Base-by-base conservation (phyloP, 495 filamentous ascomycete genomes). In the Podospora pseudoanserina region DNA sequence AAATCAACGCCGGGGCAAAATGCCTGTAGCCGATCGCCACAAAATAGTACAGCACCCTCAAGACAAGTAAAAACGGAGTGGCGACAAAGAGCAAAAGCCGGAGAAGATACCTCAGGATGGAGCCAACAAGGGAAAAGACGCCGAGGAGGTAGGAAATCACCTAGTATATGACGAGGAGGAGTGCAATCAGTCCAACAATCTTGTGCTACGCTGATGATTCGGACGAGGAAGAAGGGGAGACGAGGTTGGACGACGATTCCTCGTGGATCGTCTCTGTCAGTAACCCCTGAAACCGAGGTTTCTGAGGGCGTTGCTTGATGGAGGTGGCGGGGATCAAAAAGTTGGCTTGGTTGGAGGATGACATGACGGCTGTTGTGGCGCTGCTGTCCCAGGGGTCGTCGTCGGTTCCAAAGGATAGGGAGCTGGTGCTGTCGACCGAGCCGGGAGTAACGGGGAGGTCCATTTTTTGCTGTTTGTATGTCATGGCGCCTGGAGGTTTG, bases 221-320 rank as follows among this genome's bases (percentile, higher is more conserved):
- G 6, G 39, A 49, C 6, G 5, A 3, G 39, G 5, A 6, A 3
- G 39, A 49, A 16, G 39, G 9, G 5, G 39, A 49, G 39, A 16
- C 9, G 39, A 49, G 39, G 39, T 49, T 49, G 39, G 39, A 49
- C 7, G 59, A 32, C 6, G 16, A 88, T 73, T 91, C 90, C 76
- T 91, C 89, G 61, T 90, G 75, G 19, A 91, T 91, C 0, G 87
- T 90, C 63, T 86, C 81, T 26, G 80, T 79, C 19, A 89, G 72
- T 26, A 88, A 72, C 0, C 81, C 80, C 63, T 71, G 27, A 2
- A 16, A 18, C 1, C 18, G 61, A 3, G 30, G 61, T 32, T 20
- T 19, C n/a, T 7, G 34, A 23, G 11, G 19, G 18, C 18, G 32
- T 49, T 20, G 32, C 27, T 15, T 34, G 23, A 19, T 34, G 16